Evolutionary conservation across 179 eudicot species (phyloP).

Genomic region (Pouteria campechiana): DNA sequence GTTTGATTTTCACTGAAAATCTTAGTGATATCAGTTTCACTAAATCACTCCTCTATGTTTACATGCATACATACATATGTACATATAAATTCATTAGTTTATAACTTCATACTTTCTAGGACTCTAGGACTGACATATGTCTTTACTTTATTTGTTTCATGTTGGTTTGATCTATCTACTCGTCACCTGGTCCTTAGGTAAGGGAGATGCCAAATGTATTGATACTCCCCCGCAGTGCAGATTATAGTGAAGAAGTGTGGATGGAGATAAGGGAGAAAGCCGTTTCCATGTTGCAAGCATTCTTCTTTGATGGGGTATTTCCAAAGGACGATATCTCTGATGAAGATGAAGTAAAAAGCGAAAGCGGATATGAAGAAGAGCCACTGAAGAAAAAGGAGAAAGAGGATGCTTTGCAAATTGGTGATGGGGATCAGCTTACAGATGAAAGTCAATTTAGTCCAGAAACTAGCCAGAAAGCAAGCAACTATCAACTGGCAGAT

Average conservation of each 20-base stretch:
- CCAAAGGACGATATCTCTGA: slow-evolving; percentile 77
- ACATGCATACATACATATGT: no score
- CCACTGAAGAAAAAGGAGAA: slow-evolving; percentile 26
- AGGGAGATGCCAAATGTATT: slow-evolving; percentile 99
- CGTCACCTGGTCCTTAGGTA: slow-evolving; percentile 37
- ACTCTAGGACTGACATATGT: no score
- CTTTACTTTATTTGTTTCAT: no score
- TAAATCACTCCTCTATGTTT: no score
- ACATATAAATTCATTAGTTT: no score
- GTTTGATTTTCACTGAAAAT: no score
- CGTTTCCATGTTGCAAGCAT: slow-evolving; percentile 66
- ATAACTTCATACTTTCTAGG: no score
- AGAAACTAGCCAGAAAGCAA: slow-evolving; percentile 50
- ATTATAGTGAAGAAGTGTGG: slow-evolving; percentile 99
- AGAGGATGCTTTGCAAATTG: slow-evolving; percentile 34
- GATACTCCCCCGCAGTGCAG: slow-evolving; percentile 96
- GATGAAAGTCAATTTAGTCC: slow-evolving; percentile 27
- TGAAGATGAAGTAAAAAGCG: slow-evolving; percentile 76
- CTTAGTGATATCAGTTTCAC: no score
- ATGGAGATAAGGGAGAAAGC: slow-evolving; percentile 95
- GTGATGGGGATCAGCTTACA: slow-evolving; percentile 30
- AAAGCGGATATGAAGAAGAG: slow-evolving; percentile 43
- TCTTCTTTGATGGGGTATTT: slow-evolving; percentile 58
- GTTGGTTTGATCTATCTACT: no score
- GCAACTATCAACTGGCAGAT: slow-evolving; percentile 25